phyloP scores from a whole-genome alignment of 352 stramenopile species.

The Phytophthora brassicae region DNA sequence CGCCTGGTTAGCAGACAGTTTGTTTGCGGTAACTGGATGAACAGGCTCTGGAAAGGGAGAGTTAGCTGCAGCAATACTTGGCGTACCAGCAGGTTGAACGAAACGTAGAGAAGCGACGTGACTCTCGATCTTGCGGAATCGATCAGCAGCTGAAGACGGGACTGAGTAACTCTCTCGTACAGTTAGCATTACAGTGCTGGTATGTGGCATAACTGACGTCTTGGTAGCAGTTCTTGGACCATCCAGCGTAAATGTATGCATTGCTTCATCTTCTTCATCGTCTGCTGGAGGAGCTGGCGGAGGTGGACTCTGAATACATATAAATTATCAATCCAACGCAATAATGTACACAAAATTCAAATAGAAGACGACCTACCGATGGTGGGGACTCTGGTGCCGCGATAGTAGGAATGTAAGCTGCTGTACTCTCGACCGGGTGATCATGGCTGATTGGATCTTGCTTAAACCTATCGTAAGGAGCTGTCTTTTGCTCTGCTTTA shows the following conservation, averaged over 20 bases:
- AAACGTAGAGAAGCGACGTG: conserved; percentile 38
- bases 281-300: conserved; percentile 51
- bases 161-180: not conserved
- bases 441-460: not conserved
- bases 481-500: not conserved
- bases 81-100: conserved; percentile 11
- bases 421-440: not conserved
- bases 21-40: conserved; percentile 16
- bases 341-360: not conserved
- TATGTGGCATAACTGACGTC: not conserved
- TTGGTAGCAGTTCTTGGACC: not conserved
- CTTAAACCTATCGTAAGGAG: too few relatives aligned
- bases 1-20: not conserved
- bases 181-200: not conserved
- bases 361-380: conserved; percentile 20
- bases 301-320: conserved; percentile 43
- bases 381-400: conserved; percentile 11
- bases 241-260: conserved; percentile 35
- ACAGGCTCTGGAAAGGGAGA: conserved; percentile 15
- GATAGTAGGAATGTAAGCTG: not conserved
- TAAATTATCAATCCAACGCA: conserved; percentile 4
- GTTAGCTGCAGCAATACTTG: conserved; percentile 5
- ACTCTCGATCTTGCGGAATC: conserved; percentile 43
- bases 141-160: conserved; percentile 16
- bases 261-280: conserved; percentile 33